Evolutionary conservation across 495 filamentous ascomycete genomes (phyloP), one percentile per base, ranked within the genome.

Genomic region (Penicillium malachiteum): DNA sequence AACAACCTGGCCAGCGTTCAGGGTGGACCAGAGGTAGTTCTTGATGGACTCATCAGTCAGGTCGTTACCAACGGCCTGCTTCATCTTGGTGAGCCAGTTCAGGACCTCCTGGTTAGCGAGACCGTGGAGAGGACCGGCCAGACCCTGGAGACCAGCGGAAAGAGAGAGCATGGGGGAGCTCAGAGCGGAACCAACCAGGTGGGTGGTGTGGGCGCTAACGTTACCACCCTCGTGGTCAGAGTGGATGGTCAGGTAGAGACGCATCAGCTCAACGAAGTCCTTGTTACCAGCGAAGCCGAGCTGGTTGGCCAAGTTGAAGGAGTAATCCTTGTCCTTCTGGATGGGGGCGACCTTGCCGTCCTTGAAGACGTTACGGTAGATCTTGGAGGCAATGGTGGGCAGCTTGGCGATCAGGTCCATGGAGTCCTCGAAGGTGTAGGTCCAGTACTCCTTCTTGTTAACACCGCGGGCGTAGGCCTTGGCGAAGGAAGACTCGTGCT

Each of bases 341-440:
- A 97, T 84, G 37, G 92, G 66, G 41, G 90, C 87, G 58, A 98
- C 94, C 85, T 97, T 97, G 80, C 94, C 94, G 71, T 96, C 95
- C 82, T 97, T 96, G 90, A 91, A 98, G 70, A 97, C 87, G 73
- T 98, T 98, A 77, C 93, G 93, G 87, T 98, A 98, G 83, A 98
- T 97, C 79, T 90, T 89, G 52, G 95, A 80, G 54, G 94, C 95
- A 66, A 98, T 97, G 71, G 91, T 96, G 65, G 94, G 94, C 60
- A 98, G 90, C 87, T 97, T 98, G 73, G 94, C 95, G 75, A 98
- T 97, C 71, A 97, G 81, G 79, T 98, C 92, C 94, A 98, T 97
- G 54, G 92, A 96, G 80, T 98, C 94, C 84, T 98, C 94, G 68
- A 95, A 98, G 63, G 94, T 96, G 82, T 97, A 91, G 76, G 84